Conservation (phyloP, 2,329 filamentous ascomycete genomes). For the Raffaelea albimanens region DNA sequence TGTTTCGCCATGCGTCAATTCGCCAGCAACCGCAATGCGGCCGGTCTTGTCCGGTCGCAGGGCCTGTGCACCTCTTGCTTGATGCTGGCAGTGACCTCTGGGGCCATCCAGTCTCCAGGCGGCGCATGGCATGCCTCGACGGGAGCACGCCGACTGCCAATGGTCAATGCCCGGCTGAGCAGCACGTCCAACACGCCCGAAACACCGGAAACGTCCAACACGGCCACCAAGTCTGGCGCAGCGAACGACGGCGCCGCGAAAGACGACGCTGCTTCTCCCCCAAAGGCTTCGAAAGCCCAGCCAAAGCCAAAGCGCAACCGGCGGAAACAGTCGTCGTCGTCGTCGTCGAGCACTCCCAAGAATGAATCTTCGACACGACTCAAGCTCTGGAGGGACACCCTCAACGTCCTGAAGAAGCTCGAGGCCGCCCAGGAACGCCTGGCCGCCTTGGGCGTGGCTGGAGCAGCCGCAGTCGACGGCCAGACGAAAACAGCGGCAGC, state of each 20-base stretch:
- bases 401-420: slow-evolving; percentile 16
- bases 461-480: neutral
- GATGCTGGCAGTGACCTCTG: no score
- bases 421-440: slow-evolving; percentile 11
- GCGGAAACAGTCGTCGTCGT: neutral
- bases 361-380: slow-evolving; percentile 8
- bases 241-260: no score
- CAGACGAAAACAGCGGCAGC: neutral
- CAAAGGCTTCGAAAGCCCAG: no score
- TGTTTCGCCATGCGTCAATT: slow-evolving; percentile 22
- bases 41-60: slow-evolving; percentile 18
- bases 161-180: no score
- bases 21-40: slow-evolving; percentile 15
- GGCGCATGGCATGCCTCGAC: no score
- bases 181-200: neutral
- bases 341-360: neutral
- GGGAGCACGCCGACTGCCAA: no score
- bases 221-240: no score
- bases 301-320: no score
- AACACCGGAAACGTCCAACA: neutral
- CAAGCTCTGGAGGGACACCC: slow-evolving; percentile 18
- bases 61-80: slow-evolving; percentile 20
- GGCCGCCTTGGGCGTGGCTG: slow-evolving; percentile 1
- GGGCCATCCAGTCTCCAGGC: no score
- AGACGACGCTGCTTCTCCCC: no score